Base-by-base conservation (phyloP, 441 rosid species). In the Populus hybrid region DNA sequence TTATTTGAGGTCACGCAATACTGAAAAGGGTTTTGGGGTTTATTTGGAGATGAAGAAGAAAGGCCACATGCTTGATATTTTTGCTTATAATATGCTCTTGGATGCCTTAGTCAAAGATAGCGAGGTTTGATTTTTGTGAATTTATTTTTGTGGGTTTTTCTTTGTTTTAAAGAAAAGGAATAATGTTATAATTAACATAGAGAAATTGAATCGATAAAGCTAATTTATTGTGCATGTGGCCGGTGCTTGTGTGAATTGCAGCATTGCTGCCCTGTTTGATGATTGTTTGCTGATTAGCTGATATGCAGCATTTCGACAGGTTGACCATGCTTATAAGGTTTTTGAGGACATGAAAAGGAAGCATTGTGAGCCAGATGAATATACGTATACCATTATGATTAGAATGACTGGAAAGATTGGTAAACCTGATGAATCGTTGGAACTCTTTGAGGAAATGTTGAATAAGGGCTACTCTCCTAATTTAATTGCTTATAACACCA, bases 21-120 rank as follows among this genome's bases (percentile, higher is more conserved):
- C 83, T 40, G 85, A 75, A 2, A 89, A 86, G 76, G 98, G 91
- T 18, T 85, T 89, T 59, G 79, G 76, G 81, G 88, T 88, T 81
- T 93, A 93, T 77, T 23, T 76, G 70, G 94, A 91, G 82, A 89
- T 94, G 89, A 90, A 84, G 80, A 86, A 87, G 86, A 89, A 84
- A 82, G 92, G 95, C 4, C 88, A 88, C 76, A 87, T 84, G 74
- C 86, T 95, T 75, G 98, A 95, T 68, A 81, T 91, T 65, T 92
- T 95, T 66, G 93, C 88, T 70, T 95, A 87, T 80, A 95, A 95
- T 77, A 95, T 95, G 99, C 82, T 95, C 78, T 79, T 95, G 89
- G 91, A 95, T 86, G 92, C 95, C 81, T 90, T 94, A 76, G 97
- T 90, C 30, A 91, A 92, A 83, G 91, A 94, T 83, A 78, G 77